Base-by-base conservation (phyloP, 2,329 filamentous ascomycete species). In the Arthrobotrys sphaeroides region DNA sequence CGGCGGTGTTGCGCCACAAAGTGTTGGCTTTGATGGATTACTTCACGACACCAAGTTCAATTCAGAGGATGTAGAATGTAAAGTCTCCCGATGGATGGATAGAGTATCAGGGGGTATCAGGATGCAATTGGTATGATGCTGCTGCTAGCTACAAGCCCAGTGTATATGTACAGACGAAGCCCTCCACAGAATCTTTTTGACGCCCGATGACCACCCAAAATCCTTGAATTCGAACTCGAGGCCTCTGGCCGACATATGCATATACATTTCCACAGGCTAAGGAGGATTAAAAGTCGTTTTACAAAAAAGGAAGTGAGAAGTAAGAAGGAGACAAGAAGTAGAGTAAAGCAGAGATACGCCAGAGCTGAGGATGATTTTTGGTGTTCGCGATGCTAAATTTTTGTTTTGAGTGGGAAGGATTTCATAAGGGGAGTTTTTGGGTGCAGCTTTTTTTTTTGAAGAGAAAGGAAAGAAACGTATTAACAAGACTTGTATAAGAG, bases 301-400 rank as follows among this genome's bases (percentile, higher is more conserved):
- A 38, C 18, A 26, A 24, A 42, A 51, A 13, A 45, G 36, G 20
- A 38, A 47, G 31, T 1, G n/a, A 47, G 28, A 24, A 57, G 31
- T n/a, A 31, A 64, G 31, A 49, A 60, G 36, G 24, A 40, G 28
- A 38, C 20, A 20, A 59, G 28, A 2, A 57, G 20, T 10, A 20
- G 16, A 6, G 9, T 20, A 43, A 43, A 43, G 31, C 3, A 38
- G 51, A 55, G 12, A 26, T 69, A 69, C 72, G 72, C 64, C 72
- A 51, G 64, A 60, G 55, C 57, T 66, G 70, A 64, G 62, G 55
- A 69, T 64, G 45, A 47, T 51, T 45, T 51, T 70, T 22, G 22
- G 47, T 55, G 16, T 26, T 31, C 16, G n/a, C n/a, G n/a, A n/a
- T n/a, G n/a, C n/a, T n/a, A n/a, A n/a, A n/a, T n/a, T n/a, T n/a